Evolutionary conservation across 441 rosid genomes (phyloP), one percentile per base, ranked within the genome.

Genomic region (Kokia cookei): DNA sequence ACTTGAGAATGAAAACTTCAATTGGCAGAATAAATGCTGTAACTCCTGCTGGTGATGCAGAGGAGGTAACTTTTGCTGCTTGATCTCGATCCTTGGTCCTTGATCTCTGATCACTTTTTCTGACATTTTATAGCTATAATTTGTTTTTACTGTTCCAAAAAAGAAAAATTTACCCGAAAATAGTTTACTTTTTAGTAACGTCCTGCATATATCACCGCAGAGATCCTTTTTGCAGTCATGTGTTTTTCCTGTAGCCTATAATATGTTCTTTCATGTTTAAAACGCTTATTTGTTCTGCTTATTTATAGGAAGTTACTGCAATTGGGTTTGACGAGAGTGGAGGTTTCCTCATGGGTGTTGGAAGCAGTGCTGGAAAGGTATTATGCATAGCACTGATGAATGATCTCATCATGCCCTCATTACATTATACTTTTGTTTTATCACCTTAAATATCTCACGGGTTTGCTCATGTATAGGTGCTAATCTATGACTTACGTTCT

Each of bases 331-430:
- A 89, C 80, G 88, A 82, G 63, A 89, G 80, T 72, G 94, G 91
- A 48, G 94, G 98, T 71, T 93, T 85, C 78, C 82, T 83, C 70
- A 80, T 95, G 88, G 97, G 90, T 77, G 97, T 91, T 65, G 99
- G 99, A 72, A 95, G 94, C 83, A 87, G 94, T 74, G 73, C 78
- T 22, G 99, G 99, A 82, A 90, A 91, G 98, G 99, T 95, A 86
- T 67, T 72, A 24, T 79, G 57, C 73, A 3, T 74, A 22, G 66
- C 3, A 4, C 55, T 35, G 60, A 68, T 32, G 15, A 11, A 67
- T 10, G 67, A 63, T 63, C 29, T 15, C n/a, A 43, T 63, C 22
- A 27, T 54, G 53, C 57, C 19, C 62, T 13, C 50, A 40, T 67
- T 58, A 42, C 47, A 68, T 42, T 7, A 15, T 47, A 24, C 27